Conservation (phyloP, 441 rosid genomes). For the Gossypium aridum region DNA sequence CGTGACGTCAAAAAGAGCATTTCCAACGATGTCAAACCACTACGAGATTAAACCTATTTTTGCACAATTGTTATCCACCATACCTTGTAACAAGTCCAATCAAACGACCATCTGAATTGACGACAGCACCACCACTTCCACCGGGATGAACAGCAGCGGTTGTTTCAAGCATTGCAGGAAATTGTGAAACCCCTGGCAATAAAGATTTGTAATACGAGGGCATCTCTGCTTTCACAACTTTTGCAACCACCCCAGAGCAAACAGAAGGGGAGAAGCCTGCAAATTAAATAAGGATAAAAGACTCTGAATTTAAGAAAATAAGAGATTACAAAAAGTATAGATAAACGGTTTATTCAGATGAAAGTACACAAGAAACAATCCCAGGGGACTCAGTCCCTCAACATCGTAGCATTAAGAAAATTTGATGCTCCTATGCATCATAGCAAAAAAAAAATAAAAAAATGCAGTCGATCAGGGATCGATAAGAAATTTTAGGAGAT, state of each 20-base stretch:
- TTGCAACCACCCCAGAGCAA: conserved; percentile 77
- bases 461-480: neutral
- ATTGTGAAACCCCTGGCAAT: conserved; percentile 19
- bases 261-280: conserved; percentile 77
- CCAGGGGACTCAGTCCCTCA: neutral
- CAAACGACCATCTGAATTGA: conserved; percentile 75
- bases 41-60: neutral
- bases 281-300: conserved; percentile 5
- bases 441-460: neutral
- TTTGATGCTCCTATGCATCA: neutral
- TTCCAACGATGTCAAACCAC: neutral
- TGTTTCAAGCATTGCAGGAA: conserved; percentile 92
- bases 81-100: conserved; percentile 96
- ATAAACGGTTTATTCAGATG: neutral
- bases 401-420: conserved; percentile 7
- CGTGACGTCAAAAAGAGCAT: neutral
- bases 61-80: neutral
- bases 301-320: neutral
- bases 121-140: conserved; percentile 91
- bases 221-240: conserved; percentile 59
- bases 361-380: neutral
- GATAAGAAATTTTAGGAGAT: neutral
- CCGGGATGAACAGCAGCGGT: conserved; percentile 96
- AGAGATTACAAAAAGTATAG: neutral
- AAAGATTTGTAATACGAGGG: conserved; percentile 25